phyloP scores from a whole-genome alignment of 2,329 filamentous ascomycete species.

The Myriosclerotinia scirpicola region DNA sequence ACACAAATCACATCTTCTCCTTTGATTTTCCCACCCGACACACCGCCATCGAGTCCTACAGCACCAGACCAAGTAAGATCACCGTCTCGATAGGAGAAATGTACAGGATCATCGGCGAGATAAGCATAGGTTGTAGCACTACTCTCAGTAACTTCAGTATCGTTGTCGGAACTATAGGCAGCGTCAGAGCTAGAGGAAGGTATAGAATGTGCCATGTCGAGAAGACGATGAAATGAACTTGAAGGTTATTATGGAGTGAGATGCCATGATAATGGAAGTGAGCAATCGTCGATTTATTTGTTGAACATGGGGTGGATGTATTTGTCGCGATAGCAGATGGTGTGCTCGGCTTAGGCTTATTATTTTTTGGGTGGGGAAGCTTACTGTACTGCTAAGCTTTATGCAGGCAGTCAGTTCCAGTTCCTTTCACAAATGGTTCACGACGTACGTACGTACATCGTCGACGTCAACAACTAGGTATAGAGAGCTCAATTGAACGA shows the following conservation, averaged over 20 bases:
- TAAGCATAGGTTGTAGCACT: conserved; percentile 24
- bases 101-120: conserved; percentile 20
- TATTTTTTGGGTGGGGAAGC: conserved; percentile 2
- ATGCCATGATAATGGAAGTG: conserved; percentile 13
- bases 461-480: no score
- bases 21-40: conserved; percentile 30
- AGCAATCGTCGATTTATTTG: not conserved
- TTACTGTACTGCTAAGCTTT: no score
- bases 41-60: conserved; percentile 8
- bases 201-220: conserved; percentile 19
- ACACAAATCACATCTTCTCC: conserved; percentile 42
- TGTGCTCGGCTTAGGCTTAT: not conserved
- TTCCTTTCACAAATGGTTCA: no score
- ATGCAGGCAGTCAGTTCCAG: no score
- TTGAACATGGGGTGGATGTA: not conserved
- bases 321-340: conserved; percentile 12
- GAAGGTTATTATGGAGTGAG: not conserved
- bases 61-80: conserved; percentile 24
- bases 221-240: not conserved
- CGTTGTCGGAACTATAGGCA: conserved; percentile 20
- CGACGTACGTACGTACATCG: no score
- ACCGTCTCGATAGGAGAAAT: conserved; percentile 29
- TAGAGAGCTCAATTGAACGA: no score
- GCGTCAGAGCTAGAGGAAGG: conserved; percentile 24
- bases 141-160: conserved; percentile 24